phyloP scores from a whole-genome alignment of 495 filamentous ascomycete genomes.

The Pseudomonodictys pantanalensis region DNA sequence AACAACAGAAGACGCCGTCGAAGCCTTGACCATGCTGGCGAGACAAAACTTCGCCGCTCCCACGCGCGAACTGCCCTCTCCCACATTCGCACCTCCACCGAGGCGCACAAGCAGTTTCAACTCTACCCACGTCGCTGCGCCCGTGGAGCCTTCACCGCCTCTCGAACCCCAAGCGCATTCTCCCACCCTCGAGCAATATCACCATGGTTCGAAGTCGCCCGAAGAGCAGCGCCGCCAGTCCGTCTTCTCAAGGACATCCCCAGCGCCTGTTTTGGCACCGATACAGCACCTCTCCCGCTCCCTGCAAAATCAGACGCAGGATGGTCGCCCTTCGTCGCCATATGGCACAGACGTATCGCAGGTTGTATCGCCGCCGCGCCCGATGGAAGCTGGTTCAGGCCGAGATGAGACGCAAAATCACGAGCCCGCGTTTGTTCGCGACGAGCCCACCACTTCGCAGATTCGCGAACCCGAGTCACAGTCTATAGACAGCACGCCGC shows the following conservation, averaged over 20 bases:
- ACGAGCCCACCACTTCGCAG: conserved; percentile 31
- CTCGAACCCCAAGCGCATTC: conserved; percentile 32
- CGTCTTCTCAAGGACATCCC: conserved; percentile 19
- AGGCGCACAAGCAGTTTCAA: conserved; percentile 31
- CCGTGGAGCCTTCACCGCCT: conserved; percentile 38
- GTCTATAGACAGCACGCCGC: background rate
- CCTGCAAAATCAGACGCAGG: conserved; percentile 14
- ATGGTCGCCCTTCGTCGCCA: conserved; percentile 7
- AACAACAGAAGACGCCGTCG: conserved; percentile 36
- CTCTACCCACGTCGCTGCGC: conserved; percentile 8
- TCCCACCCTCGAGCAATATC: conserved; percentile 43
- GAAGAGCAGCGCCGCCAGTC: conserved; percentile 39
- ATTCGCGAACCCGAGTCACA: conserved; percentile 18
- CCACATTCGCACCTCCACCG: conserved; percentile 20
- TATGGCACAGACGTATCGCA: conserved; percentile 24
- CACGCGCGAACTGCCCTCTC: conserved; percentile 21
- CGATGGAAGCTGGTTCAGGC: conserved; percentile 6
- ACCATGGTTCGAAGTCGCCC: conserved; percentile 40
- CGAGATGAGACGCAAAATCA: conserved; percentile 23
- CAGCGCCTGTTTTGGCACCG: conserved; percentile 36
- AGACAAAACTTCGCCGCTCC: conserved; percentile 18
- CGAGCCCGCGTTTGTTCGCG: conserved; percentile 26
- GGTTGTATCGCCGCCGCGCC: conserved; percentile 18
- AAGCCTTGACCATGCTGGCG: conserved; percentile 38
- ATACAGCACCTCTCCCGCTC: conserved; percentile 26